A percentile compares a stretch with the other conserved stretches of the same genome.
Conservation (phyloP, 768 basidiomycete species). For the Daedaleopsis sinensis region DNA sequence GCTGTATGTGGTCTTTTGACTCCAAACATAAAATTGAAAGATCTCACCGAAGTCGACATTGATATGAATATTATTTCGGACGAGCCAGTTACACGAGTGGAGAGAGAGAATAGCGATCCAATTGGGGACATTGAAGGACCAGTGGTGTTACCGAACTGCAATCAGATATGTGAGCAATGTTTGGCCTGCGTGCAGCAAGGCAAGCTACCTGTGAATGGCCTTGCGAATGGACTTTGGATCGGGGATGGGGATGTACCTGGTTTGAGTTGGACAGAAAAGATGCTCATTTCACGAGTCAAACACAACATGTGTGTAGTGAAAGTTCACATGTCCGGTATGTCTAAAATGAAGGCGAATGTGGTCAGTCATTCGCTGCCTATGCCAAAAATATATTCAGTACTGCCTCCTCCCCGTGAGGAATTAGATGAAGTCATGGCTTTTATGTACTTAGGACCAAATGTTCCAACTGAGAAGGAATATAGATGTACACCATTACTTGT, state of each 20-base stretch:
- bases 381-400: conserved; percentile 7
- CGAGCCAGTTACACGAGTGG: no score
- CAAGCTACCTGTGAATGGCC: not conserved
- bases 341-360: conserved; percentile 20
- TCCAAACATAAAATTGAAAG: no score
- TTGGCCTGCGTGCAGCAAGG: not conserved
- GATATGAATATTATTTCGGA: not conserved
- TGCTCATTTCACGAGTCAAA: conserved; percentile 30
- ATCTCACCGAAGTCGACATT: no score
- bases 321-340: conserved; percentile 32
- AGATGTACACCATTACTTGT: conserved; percentile 26
- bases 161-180: not conserved
- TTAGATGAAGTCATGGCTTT: conserved; percentile 29
- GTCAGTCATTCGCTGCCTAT: conserved; percentile 19
- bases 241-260: conserved; percentile 36
- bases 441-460: conserved; percentile 33
- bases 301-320: conserved; percentile 35
- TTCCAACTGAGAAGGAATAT: conserved; percentile 33
- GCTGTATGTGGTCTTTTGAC: no score
- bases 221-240: conserved; percentile 42
- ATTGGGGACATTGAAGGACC: not conserved
- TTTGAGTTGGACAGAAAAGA: conserved; percentile 35
- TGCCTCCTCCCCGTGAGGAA: conserved; percentile 14
- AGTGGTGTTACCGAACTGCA: not conserved
- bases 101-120: not conserved